phyloP scores from a whole-genome alignment of 2,329 filamentous ascomycete species.

The Didymella lethalis region DNA sequence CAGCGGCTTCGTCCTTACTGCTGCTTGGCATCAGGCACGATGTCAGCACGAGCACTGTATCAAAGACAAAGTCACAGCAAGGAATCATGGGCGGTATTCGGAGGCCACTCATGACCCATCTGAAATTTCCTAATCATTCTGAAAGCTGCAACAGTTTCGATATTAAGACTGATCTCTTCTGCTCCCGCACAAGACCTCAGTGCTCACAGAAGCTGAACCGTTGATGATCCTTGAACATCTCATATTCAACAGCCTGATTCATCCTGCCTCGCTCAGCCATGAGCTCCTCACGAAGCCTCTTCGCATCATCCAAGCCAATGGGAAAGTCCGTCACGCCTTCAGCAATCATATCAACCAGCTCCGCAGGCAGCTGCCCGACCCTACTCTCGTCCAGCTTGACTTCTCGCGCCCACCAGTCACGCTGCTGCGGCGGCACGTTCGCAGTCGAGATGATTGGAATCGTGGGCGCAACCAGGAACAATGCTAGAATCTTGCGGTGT shows the following conservation, averaged over 20 bases:
- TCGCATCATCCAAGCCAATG: slow-evolving; percentile 29
- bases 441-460: slow-evolving; percentile 59
- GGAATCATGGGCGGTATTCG: too few species aligned
- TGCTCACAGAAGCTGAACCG: slow-evolving; percentile 29
- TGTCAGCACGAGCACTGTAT: too few species aligned
- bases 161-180: too few species aligned
- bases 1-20: too few species aligned
- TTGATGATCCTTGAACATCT: slow-evolving; percentile 8
- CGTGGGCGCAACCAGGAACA: slow-evolving; percentile 67
- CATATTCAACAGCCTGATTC: slow-evolving; percentile 10
- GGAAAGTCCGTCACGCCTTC: slow-evolving; percentile 23
- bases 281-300: slow-evolving; percentile 22
- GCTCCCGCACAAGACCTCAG: background rate
- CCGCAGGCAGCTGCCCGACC: slow-evolving; percentile 19
- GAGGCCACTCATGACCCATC: too few species aligned
- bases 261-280: slow-evolving; percentile 24
- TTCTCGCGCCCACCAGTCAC: slow-evolving; percentile 50
- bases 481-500: slow-evolving; percentile 63
- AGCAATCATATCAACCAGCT: slow-evolving; percentile 23
- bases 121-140: too few species aligned
- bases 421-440: slow-evolving; percentile 60
- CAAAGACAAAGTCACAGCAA: too few species aligned
- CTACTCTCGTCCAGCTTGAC: slow-evolving; percentile 5
- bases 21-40: too few species aligned
- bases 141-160: too few species aligned